Percentiles rank a stretch among this genome's conserved stretches.
Conservation (phyloP, 139 green algal genomes). For the Tetraselmis striata region DNA sequence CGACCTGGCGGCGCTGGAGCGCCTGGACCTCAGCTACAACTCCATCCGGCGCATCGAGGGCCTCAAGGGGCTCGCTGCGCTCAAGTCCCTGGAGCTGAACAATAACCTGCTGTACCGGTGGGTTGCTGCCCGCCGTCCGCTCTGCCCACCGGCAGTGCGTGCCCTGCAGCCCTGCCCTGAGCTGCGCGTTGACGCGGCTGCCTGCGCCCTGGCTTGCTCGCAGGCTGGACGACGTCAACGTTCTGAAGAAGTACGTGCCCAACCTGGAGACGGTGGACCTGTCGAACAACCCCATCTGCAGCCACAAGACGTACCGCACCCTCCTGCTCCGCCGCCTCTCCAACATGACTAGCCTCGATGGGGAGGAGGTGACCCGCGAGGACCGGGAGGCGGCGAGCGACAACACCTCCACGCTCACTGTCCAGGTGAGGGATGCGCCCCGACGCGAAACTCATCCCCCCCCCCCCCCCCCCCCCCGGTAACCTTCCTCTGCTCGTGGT, state of each 20-base stretch:
- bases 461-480: too few species aligned
- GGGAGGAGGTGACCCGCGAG: neutral
- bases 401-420: constrained; percentile 1
- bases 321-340: constrained; percentile 24
- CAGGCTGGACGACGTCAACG: constrained; percentile 50
- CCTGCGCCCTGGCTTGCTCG: too few species aligned
- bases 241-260: constrained; percentile 47
- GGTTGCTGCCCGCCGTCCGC: too few species aligned
- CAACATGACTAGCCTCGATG: constrained; percentile 25
- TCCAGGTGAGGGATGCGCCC: too few species aligned
- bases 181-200: too few species aligned
- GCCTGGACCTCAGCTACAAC: constrained; percentile 53
- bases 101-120: constrained; percentile 45
- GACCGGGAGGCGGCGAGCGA: neutral
- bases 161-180: too few species aligned
- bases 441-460: too few species aligned
- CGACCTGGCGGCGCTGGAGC: constrained; percentile 25
- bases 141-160: too few species aligned
- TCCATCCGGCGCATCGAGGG: constrained; percentile 35
- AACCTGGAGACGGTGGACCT: constrained; percentile 52
- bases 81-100: constrained; percentile 47
- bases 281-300: constrained; percentile 38
- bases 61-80: constrained; percentile 27
- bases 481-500: too few species aligned
- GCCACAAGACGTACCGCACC: constrained; percentile 43